Conservation (phyloP, 768 basidiomycete genomes). For the Boletus tomentosulus region DNA sequence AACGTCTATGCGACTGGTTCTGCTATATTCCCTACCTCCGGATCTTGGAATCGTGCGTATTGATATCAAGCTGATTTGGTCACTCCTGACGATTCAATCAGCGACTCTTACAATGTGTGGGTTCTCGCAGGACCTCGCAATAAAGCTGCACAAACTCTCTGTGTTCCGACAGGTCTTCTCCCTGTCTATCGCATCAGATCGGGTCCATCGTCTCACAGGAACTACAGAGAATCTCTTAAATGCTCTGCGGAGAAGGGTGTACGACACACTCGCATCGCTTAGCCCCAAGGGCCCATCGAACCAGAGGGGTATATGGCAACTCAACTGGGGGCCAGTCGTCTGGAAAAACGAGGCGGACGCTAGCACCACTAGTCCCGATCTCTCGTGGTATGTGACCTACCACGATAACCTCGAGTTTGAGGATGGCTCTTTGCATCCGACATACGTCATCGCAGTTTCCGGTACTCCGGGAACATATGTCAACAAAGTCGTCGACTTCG, state of each 20-base stretch:
- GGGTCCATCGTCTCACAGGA: neutral
- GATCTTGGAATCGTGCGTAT: slow-evolving; percentile 17
- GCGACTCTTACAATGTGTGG: slow-evolving; percentile 15
- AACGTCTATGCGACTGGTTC: slow-evolving; percentile 20
- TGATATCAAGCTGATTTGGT: neutral
- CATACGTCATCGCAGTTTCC: slow-evolving; percentile 8
- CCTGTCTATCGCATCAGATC: slow-evolving; percentile 2
- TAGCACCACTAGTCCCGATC: neutral
- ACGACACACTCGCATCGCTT: neutral
- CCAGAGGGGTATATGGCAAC: slow-evolving; percentile 1
- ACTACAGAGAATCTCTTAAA: neutral
- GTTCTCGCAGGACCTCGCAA: slow-evolving; percentile 11
- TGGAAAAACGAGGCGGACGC: slow-evolving; percentile 1
- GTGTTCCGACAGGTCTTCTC: slow-evolving; percentile 8
- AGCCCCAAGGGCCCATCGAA: neutral
- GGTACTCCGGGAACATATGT: neutral
- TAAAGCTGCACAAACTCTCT: slow-evolving; percentile 4
- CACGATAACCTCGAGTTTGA: slow-evolving; percentile 4
- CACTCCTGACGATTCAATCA: neutral
- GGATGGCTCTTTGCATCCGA: slow-evolving; percentile 3
- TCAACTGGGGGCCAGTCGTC: slow-evolving; percentile 9
- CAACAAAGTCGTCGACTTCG: slow-evolving; percentile 5
- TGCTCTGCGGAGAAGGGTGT: neutral
- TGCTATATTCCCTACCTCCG: slow-evolving; percentile 15
- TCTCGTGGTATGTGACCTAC: slow-evolving; percentile 8